Percentiles rank a stretch among this genome's conserved stretches.
phyloP scores from a whole-genome alignment of 2,329 filamentous ascomycete genomes.

The Bipolaris gigantea region DNA sequence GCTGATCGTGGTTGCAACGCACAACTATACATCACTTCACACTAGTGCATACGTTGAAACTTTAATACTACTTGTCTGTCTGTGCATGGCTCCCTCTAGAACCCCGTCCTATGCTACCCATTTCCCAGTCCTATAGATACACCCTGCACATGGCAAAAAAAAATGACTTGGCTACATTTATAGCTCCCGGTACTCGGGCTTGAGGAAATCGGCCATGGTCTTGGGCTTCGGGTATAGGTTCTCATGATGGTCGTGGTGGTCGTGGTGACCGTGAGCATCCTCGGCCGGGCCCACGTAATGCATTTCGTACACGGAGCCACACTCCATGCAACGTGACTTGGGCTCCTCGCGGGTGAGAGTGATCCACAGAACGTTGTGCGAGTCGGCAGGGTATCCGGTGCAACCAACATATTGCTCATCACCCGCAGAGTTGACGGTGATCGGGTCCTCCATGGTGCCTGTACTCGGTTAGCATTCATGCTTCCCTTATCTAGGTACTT shows the following conservation, averaged over 20 bases:
- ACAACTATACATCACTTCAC: neutral
- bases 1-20: neutral
- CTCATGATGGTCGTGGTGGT: slow-evolving; percentile 46
- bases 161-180: slow-evolving; percentile 20
- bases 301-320: slow-evolving; percentile 96
- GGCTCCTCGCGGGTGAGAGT: slow-evolving; percentile 86
- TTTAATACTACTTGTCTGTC: slow-evolving; percentile 25
- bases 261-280: slow-evolving; percentile 66
- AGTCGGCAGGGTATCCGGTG: slow-evolving; percentile 91
- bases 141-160: slow-evolving; percentile 16
- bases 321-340: slow-evolving; percentile 93
- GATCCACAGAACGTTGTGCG: slow-evolving; percentile 88
- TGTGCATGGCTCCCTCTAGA: slow-evolving; percentile 1
- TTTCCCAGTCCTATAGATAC: slow-evolving; percentile 35
- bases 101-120: slow-evolving; percentile 37
- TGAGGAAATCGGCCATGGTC: slow-evolving; percentile 95
- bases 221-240: slow-evolving; percentile 71
- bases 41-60: slow-evolving; percentile 5
- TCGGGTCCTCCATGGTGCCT: slow-evolving; percentile 86
- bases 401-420: slow-evolving; percentile 97
- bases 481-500: neutral
- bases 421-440: slow-evolving; percentile 85
- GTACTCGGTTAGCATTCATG: slow-evolving; percentile 24
- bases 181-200: slow-evolving; percentile 85
- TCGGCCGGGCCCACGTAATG: slow-evolving; percentile 87